These are phyloP conservation scores for Xylariaceae sp. DNA, from an alignment of 2,329 filamentous ascomycete genomes.

Conservation along the genomic window DNA sequence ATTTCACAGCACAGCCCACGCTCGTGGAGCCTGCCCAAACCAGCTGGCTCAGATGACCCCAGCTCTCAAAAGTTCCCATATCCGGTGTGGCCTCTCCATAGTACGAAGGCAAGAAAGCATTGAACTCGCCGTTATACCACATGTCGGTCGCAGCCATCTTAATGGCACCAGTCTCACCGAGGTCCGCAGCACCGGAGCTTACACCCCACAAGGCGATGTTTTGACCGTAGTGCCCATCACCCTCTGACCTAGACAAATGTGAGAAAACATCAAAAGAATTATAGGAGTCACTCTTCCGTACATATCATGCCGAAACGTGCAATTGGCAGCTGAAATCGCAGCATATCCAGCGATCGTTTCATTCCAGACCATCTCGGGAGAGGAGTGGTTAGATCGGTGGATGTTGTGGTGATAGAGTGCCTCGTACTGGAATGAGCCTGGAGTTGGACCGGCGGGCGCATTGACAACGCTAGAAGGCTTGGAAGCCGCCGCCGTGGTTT, in stretches of 20 bases:
- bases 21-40: conserved; percentile 61
- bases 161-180: conserved; percentile 53
- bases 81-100: conserved; percentile 60
- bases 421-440: conserved; percentile 34
- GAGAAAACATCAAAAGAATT: conserved; percentile 24
- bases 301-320: conserved; percentile 73
- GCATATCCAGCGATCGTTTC: conserved; percentile 61
- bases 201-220: conserved; percentile 71
- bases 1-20: conserved; percentile 59
- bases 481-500: conserved; percentile 3
- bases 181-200: conserved; percentile 37
- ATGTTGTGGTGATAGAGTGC: conserved; percentile 75
- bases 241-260: conserved; percentile 45
- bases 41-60: conserved; percentile 74
- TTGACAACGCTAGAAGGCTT: conserved; percentile 6
- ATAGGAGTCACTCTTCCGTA: conserved; percentile 44
- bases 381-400: conserved; percentile 79
- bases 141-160: conserved; percentile 68
- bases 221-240: conserved; percentile 73
- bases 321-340: conserved; percentile 57
- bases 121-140: conserved; percentile 84
- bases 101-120: conserved; percentile 47
- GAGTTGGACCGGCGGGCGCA: conserved; percentile 4
- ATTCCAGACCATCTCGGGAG: conserved; percentile 62
- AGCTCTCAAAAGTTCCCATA: conserved; percentile 58